Conservation (phyloP, 768 basidiomycete species). For the Russula griseocarnosa region DNA sequence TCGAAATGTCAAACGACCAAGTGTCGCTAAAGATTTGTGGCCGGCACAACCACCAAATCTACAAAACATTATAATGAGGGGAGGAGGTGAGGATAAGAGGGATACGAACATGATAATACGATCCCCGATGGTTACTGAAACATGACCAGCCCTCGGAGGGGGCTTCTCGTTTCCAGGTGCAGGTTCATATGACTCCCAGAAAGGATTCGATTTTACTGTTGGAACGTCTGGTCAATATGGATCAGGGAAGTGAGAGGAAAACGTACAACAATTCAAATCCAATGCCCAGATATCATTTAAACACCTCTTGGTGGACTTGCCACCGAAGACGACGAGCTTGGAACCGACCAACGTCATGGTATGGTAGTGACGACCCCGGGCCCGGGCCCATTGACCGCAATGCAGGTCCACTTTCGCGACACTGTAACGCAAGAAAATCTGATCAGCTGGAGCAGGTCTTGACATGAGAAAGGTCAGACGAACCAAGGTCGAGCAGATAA, state of each 20-base stretch:
- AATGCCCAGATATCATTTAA: conserved; percentile 94
- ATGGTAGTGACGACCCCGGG: conserved; percentile 94
- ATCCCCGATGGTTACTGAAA: conserved; percentile 30
- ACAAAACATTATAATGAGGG: conserved; percentile 35
- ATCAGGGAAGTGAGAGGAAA: conserved; percentile 2
- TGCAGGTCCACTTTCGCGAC: conserved; percentile 91
- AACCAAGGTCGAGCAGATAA: conserved; percentile 91
- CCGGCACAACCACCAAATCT: conserved; percentile 90
- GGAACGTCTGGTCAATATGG: conserved; percentile 13
- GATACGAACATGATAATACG: no score
- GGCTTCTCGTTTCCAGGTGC: conserved; percentile 53
- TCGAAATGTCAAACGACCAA: conserved; percentile 85
- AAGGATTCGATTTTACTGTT: conserved; percentile 71
- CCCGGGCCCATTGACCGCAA: conserved; percentile 67
- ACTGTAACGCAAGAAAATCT: conserved; percentile 43
- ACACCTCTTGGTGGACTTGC: conserved; percentile 91
- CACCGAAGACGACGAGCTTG: conserved; percentile 92
- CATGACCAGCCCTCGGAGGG: conserved; percentile 86
- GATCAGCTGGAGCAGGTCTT: neutral
- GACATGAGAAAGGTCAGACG: conserved; percentile 34
- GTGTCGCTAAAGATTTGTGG: conserved; percentile 97
- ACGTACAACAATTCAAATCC: conserved; percentile 88
- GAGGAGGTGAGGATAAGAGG: no score
- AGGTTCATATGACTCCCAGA: conserved; percentile 79
- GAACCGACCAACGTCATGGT: conserved; percentile 89